A percentile compares a stretch with the other conserved stretches of the same genome.
These are phyloP conservation scores for Monascus ruber DNA, from an alignment of 2,329 filamentous ascomycete species.

Conservation along the genomic window DNA sequence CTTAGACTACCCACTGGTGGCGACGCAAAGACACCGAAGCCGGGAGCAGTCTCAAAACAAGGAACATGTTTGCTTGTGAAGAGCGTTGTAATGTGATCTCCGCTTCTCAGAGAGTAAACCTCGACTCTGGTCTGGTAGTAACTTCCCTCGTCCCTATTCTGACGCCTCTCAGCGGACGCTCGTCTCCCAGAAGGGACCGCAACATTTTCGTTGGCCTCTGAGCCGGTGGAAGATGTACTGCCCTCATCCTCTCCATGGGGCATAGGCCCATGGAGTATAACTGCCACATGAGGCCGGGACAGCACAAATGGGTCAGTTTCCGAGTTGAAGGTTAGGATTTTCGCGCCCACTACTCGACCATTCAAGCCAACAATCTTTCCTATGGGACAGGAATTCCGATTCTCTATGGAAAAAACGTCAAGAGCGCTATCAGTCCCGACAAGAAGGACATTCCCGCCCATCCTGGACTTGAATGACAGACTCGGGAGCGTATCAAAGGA, in stretches of 20 bases:
- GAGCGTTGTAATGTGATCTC: slow-evolving; percentile 58
- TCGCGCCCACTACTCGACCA: slow-evolving; percentile 70
- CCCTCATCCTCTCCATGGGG: slow-evolving; percentile 37
- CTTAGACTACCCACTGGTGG: slow-evolving; percentile 60
- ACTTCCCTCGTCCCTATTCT: slow-evolving; percentile 16
- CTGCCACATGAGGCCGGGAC: slow-evolving; percentile 61
- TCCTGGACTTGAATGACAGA: slow-evolving; percentile 31
- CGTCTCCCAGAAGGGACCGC: slow-evolving; percentile 14
- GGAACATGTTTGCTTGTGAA: slow-evolving; percentile 57
- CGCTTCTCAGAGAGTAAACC: slow-evolving; percentile 73
- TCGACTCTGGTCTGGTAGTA: slow-evolving; percentile 78
- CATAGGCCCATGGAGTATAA: slow-evolving; percentile 69
- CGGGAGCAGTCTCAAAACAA: slow-evolving; percentile 47
- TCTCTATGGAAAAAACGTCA: slow-evolving; percentile 62
- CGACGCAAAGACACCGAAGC: slow-evolving; percentile 55
- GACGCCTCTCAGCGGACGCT: slow-evolving; percentile 11
- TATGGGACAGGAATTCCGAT: slow-evolving; percentile 58
- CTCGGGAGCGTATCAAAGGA: slow-evolving; percentile 61
- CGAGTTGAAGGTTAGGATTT: slow-evolving; percentile 62
- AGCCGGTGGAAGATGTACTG: slow-evolving; percentile 20
- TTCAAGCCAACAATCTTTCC: slow-evolving; percentile 64
- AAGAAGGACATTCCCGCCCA: slow-evolving; percentile 54
- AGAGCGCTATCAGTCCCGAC: slow-evolving; percentile 71
- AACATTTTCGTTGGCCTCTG: slow-evolving; percentile 21
- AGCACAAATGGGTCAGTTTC: slow-evolving; percentile 41